These are phyloP conservation scores for Monosporascus sp. DNA, from an alignment of 2,329 filamentous ascomycete genomes.

Conservation along the genomic window DNA sequence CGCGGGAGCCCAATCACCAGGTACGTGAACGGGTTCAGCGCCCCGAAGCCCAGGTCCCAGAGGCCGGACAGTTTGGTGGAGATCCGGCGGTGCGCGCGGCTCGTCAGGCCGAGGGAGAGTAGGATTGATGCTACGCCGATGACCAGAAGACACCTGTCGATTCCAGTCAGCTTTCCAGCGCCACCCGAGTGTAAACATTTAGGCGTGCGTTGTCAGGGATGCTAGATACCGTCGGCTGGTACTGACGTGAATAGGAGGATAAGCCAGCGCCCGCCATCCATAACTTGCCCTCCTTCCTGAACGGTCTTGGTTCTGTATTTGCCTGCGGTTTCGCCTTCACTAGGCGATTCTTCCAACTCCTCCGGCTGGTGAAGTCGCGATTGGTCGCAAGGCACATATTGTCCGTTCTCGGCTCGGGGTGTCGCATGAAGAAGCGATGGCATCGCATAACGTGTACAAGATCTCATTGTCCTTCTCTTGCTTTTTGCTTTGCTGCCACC, in stretches of 20 bases:
- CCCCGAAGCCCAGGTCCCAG: constrained; percentile 25
- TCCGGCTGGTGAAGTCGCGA: constrained; percentile 7
- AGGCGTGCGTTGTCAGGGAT: neutral
- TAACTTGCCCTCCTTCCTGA: neutral
- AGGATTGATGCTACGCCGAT: constrained; percentile 6
- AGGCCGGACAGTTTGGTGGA: constrained; percentile 13
- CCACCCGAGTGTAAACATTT: neutral
- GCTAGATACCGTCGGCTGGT: neutral
- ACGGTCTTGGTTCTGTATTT: constrained; percentile 2
- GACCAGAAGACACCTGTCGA: constrained; percentile 7
- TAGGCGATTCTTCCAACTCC: constrained; percentile 2
- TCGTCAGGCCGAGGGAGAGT: constrained; percentile 6
- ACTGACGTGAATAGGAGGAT: constrained; percentile 5
- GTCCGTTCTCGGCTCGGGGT: constrained; percentile 15
- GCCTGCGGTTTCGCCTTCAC: constrained; percentile 1
- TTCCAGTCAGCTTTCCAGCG: neutral
- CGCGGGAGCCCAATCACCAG: constrained; percentile 18
- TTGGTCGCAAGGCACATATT: constrained; percentile 18
- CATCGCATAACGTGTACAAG: constrained; percentile 22
- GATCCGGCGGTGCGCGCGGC: constrained; percentile 11
- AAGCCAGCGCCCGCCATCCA: constrained; percentile 8
- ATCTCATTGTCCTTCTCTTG: constrained; percentile 1
- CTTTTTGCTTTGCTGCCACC: constrained; percentile 2
- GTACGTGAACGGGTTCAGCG: constrained; percentile 21
- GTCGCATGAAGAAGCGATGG: constrained; percentile 19